Evolutionary conservation across 2,329 filamentous ascomycete species (phyloP).

Genomic region (Fusarium brachygibbosum): DNA sequence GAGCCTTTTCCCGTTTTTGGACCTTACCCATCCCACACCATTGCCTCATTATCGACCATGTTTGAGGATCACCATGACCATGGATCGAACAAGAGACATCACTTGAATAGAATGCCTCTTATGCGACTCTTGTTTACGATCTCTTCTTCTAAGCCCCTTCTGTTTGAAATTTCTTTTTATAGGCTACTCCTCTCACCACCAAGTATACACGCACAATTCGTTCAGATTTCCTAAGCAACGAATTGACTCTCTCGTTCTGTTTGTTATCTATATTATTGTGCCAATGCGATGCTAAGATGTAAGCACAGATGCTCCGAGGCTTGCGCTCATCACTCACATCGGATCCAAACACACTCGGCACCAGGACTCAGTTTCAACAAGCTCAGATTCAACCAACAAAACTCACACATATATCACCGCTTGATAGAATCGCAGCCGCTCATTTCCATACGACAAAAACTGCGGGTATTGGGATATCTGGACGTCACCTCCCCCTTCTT

Average conservation of each 20-base stretch:
- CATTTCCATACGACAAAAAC: conserved; percentile 65
- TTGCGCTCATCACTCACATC: conserved; percentile 48
- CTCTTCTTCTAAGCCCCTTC: not conserved
- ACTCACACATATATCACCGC: conserved; percentile 57
- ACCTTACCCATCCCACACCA: not conserved
- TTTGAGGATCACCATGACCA: not conserved
- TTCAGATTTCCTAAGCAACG: not conserved
- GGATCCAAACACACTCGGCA: conserved; percentile 28
- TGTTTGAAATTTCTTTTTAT: not conserved
- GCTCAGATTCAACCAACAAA: conserved; percentile 45
- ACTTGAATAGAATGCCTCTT: not conserved
- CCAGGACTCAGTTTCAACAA: conserved; percentile 33
- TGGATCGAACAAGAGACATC: not conserved
- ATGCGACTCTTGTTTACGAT: no score
- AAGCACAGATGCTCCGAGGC: conserved; percentile 43
- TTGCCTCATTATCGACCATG: conserved; percentile 34
- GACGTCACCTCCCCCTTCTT: conserved; percentile 67
- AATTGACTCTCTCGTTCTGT: not conserved
- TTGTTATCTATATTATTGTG: not conserved
- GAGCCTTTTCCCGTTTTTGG: conserved; percentile 28
- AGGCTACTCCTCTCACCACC: not conserved
- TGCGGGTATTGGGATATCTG: conserved; percentile 63
- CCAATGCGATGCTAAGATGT: not conserved
- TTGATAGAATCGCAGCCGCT: conserved; percentile 62
- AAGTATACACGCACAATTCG: not conserved